Evolutionary conservation across 2,329 filamentous ascomycete genomes (phyloP).

Genomic region (Penicillium palitans): DNA sequence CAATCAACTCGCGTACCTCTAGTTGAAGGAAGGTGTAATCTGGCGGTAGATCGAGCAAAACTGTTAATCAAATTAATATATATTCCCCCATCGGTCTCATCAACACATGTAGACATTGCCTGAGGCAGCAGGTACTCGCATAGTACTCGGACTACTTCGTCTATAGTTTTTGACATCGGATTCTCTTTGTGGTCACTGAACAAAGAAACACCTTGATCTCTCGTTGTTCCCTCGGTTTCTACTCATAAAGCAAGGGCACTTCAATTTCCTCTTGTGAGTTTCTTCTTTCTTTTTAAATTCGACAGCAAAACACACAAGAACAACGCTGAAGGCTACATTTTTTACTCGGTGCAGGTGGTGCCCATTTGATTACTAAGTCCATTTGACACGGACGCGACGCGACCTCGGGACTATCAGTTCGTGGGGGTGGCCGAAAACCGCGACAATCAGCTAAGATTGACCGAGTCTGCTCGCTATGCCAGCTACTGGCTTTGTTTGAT

Average conservation of each 20-base stretch:
- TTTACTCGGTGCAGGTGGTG: background rate
- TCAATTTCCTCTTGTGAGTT: too few species aligned
- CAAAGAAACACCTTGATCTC: background rate
- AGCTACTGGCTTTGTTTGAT: background rate
- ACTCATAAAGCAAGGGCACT: background rate
- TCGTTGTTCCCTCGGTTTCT: too few species aligned
- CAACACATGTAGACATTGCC: background rate
- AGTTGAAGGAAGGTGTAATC: background rate
- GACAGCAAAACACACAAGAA: background rate
- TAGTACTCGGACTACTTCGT: background rate
- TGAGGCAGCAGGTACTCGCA: background rate
- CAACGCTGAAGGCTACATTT: background rate
- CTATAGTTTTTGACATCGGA: background rate
- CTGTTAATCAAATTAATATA: background rate
- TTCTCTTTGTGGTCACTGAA: background rate
- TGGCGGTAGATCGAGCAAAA: background rate
- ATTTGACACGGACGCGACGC: constrained; percentile 1
- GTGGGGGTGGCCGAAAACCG: background rate
- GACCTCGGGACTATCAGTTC: background rate
- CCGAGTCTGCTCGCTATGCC: background rate
- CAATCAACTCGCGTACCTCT: constrained; percentile 6
- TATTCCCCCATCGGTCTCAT: background rate
- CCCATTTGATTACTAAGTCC: constrained; percentile 2
- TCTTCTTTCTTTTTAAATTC: background rate
- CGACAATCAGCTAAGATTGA: background rate